Base-by-base conservation (phyloP, 176 grass and related monocot species). In the Puccinellia tenuiflora region DNA sequence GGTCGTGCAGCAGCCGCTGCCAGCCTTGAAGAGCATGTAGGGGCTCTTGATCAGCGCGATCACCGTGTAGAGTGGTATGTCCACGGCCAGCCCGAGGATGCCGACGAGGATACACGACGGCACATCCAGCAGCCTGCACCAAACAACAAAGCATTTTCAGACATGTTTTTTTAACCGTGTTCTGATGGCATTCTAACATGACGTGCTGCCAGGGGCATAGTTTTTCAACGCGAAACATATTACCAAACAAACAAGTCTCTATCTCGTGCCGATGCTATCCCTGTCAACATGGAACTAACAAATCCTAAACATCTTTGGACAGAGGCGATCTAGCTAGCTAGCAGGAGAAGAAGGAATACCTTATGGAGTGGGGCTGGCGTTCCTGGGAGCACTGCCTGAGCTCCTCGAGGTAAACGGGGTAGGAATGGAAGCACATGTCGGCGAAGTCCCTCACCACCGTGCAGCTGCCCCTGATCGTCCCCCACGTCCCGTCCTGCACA, bases 21-120 rank as follows among this genome's bases (percentile, higher is more conserved):
- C 94, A 97, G n/a, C 94, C 67, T 97, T 97, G 85, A 94, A 97
- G 70, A 97, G 90, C 94, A 97, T 97, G 43, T 97, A 97, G 30
- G 94, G 94, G 81, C 94, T 97, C 84, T 97, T 97, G 86, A 97
- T 75, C 55, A 97, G 20, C 9, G 92, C 92, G 30, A 97, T 94
- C 25, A 94, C 86, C 1, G 94, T 94, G 83, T 94, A 97, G 26
- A 97, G 85, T 0, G 94, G 94, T 57, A 97, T 90, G 75, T 97
- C 92, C 14, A 97, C 84, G 6, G 90, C 22, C 79, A 97, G 56
- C 20, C 94, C 94, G 62, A 97, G 56, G 46, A 97, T 8, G 33
- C 81, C 90, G 3, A 97, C 86, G 14, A 76, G 68, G 6, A 92
- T 87, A 25, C 95, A 97, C 4, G 78, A 85, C 54, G 95, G 95